Conservation (phyloP, 352 stramenopile species). For the Lagenidium giganteum region DNA sequence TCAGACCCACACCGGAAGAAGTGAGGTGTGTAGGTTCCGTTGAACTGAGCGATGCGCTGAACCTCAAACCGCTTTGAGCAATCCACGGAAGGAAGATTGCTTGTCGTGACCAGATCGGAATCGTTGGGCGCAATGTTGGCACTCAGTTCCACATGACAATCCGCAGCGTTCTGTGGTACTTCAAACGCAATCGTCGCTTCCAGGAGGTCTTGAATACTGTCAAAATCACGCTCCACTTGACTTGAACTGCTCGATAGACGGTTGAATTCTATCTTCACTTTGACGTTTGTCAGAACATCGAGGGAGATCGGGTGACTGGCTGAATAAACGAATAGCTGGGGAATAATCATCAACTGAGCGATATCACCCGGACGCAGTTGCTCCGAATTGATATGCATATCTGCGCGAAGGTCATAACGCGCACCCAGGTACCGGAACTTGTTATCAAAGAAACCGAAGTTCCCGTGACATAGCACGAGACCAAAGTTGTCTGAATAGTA, state of each 20-base stretch:
- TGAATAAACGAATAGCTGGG: constrained; percentile 6
- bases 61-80: constrained; percentile 22
- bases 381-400: constrained; percentile 42
- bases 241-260: too few relatives aligned
- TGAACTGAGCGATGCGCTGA: constrained; percentile 20
- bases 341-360: constrained; percentile 19
- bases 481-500: constrained; percentile 22
- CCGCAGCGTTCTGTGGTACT: too few relatives aligned
- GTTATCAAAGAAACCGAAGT: constrained; percentile 28
- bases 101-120: too few relatives aligned
- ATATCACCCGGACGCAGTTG: constrained; percentile 31
- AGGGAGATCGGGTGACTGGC: too few relatives aligned
- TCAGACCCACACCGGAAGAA: constrained; percentile 16
- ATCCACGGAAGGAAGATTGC: constrained; percentile 20
- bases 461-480: constrained; percentile 22
- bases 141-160: constrained; percentile 11
- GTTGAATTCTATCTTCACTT: background rate
- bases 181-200: too few relatives aligned
- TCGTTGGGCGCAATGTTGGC: too few relatives aligned
- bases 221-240: too few relatives aligned
- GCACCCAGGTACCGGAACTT: constrained; percentile 29
- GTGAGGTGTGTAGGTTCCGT: constrained; percentile 21
- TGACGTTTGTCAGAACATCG: constrained; percentile 6
- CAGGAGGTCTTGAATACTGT: too few relatives aligned
- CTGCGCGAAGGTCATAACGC: constrained; percentile 19